phyloP scores from a whole-genome alignment of 129 eudicot genomes.

The Heracleum sosnowskyi region DNA sequence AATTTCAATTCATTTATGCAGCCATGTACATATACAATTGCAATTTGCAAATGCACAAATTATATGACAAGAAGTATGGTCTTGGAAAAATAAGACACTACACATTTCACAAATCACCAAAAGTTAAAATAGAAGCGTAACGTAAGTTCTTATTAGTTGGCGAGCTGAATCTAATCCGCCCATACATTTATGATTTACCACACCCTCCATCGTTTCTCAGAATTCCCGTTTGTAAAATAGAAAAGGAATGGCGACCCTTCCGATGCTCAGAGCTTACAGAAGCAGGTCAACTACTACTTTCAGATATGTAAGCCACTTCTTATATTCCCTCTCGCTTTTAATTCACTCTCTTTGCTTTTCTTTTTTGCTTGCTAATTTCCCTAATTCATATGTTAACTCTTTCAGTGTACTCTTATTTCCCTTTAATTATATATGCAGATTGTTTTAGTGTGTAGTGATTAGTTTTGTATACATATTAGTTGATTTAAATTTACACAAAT shows the following conservation, averaged over 20 bases:
- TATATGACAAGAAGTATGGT: too few species aligned
- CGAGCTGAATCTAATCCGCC: not conserved
- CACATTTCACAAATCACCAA: too few species aligned
- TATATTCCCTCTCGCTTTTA: not conserved
- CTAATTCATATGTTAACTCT: not conserved
- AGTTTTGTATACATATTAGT: not conserved
- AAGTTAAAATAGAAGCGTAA: too few species aligned
- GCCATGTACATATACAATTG: too few species aligned
- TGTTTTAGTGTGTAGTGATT: not conserved
- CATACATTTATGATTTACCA: not conserved
- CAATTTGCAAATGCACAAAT: too few species aligned
- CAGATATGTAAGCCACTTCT: slow-evolving; percentile 2
- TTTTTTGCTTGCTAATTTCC: not conserved
- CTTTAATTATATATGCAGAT: not conserved
- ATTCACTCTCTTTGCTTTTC: not conserved
- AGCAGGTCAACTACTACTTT: not conserved
- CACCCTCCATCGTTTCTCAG: not conserved
- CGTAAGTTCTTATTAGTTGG: not conserved
- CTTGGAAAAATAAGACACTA: too few species aligned
- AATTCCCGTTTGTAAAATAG: not conserved
- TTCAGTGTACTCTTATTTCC: not conserved
- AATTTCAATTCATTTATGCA: too few species aligned
- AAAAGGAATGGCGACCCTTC: not conserved
- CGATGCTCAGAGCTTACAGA: not conserved
- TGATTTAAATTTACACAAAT: not conserved